Evolutionary conservation across 768 basidiomycete species (phyloP).

Genomic region (Botryobasidium botryosum): DNA sequence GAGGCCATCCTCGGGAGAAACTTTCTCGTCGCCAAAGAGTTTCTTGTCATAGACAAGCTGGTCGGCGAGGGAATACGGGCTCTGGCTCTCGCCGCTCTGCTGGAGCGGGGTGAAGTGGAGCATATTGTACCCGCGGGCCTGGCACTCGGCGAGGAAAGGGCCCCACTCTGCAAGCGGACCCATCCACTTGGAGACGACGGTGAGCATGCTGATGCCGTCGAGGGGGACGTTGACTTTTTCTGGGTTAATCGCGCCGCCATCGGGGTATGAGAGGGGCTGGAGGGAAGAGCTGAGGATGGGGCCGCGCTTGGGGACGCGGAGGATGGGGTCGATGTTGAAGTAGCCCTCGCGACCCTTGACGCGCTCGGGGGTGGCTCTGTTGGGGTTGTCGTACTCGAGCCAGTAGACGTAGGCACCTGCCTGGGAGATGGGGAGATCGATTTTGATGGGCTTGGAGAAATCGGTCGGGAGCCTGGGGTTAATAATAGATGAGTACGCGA

Average conservation of each 20-base stretch:
- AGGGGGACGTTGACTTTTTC: slow-evolving; percentile 56
- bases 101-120: slow-evolving; percentile 93
- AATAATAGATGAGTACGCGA: neutral
- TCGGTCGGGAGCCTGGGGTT: slow-evolving; percentile 55
- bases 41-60: slow-evolving; percentile 71
- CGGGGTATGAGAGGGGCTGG: slow-evolving; percentile 15
- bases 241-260: slow-evolving; percentile 33
- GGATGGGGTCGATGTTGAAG: slow-evolving; percentile 90
- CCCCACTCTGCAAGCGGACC: slow-evolving; percentile 65
- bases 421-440: slow-evolving; percentile 91
- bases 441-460: slow-evolving; percentile 79
- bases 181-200: slow-evolving; percentile 97
- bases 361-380: slow-evolving; percentile 34
- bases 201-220: slow-evolving; percentile 76
- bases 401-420: slow-evolving; percentile 93
- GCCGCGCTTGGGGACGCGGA: slow-evolving; percentile 55
- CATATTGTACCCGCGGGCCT: slow-evolving; percentile 92
- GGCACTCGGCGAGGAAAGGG: slow-evolving; percentile 64
- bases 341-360: slow-evolving; percentile 77
- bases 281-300: slow-evolving; percentile 41
- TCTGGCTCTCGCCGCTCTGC: slow-evolving; percentile 72
- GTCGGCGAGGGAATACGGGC: slow-evolving; percentile 86
- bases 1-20: slow-evolving; percentile 33
- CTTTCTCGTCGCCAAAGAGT: slow-evolving; percentile 34
- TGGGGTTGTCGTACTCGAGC: slow-evolving; percentile 63